Evolutionary conservation across 2,329 filamentous ascomycete genomes (phyloP).

Genomic region (Aspergillus viridinutans): DNA sequence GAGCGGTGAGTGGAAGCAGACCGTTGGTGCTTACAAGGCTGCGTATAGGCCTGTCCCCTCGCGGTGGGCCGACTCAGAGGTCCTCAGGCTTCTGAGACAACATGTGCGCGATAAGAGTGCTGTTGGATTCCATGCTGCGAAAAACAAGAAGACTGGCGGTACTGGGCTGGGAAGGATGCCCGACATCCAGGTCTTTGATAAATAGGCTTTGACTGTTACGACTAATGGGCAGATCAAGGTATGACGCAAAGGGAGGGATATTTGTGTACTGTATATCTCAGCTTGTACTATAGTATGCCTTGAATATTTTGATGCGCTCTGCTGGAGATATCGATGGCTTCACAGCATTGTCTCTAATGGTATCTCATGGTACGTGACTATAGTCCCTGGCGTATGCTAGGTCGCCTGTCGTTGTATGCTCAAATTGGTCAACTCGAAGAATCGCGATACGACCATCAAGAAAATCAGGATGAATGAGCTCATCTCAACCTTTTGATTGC

Average conservation of each 20-base stretch:
- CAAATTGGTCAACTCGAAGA: background rate
- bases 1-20: constrained; percentile 92
- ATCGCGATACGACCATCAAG: background rate
- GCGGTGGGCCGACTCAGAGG: constrained; percentile 79
- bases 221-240: background rate
- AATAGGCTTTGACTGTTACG: constrained; percentile 4
- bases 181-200: constrained; percentile 40
- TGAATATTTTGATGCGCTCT: background rate
- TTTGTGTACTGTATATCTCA: background rate
- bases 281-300: constrained; percentile 6
- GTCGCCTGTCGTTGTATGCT: background rate
- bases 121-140: constrained; percentile 35
- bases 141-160: constrained; percentile 34
- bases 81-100: constrained; percentile 68
- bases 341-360: background rate
- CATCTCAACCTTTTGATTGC: background rate
- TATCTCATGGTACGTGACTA: background rate
- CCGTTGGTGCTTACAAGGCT: constrained; percentile 87
- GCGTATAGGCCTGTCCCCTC: constrained; percentile 85
- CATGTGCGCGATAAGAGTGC: constrained; percentile 74
- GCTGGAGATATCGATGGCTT: background rate
- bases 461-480: background rate
- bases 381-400: background rate
- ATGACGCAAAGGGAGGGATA: background rate
- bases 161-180: constrained; percentile 48